Conservation (phyloP, 257 asterid genomes). For the Capsicum chinense region DNA sequence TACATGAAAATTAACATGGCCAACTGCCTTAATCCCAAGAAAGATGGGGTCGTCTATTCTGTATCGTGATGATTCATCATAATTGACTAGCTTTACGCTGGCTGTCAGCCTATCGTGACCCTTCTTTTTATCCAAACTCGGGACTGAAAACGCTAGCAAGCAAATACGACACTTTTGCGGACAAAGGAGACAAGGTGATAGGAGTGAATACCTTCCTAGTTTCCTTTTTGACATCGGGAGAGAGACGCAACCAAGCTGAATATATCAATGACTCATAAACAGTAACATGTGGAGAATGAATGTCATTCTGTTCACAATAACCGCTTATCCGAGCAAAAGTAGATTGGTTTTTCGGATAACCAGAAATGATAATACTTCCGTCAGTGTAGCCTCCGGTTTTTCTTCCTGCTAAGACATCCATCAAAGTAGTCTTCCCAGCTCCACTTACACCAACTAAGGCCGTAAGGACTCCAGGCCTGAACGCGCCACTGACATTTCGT, state of each 20-base stretch:
- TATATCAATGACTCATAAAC: slow-evolving; percentile 78
- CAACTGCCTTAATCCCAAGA: background rate
- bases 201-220: slow-evolving; percentile 54
- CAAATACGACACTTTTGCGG: background rate
- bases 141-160: background rate
- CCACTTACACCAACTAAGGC: slow-evolving; percentile 93
- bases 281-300: slow-evolving; percentile 86
- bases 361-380: slow-evolving; percentile 75
- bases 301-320: slow-evolving; percentile 87
- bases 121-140: background rate
- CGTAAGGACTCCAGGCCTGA: slow-evolving; percentile 80
- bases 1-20: background rate
- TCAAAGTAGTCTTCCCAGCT: slow-evolving; percentile 85
- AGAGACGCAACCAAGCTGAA: slow-evolving; percentile 92
- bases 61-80: slow-evolving; percentile 6
- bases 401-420: slow-evolving; percentile 93
- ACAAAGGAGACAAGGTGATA: background rate
- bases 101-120: background rate
- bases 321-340: slow-evolving; percentile 89
- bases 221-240: slow-evolving; percentile 61
- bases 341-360: slow-evolving; percentile 78
- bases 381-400: slow-evolving; percentile 80
- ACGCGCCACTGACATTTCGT: slow-evolving; percentile 79
- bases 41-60: background rate
- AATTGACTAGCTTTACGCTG: background rate